Base-by-base conservation (phyloP, 768 basidiomycete species). In the Pluteus cervinus region DNA sequence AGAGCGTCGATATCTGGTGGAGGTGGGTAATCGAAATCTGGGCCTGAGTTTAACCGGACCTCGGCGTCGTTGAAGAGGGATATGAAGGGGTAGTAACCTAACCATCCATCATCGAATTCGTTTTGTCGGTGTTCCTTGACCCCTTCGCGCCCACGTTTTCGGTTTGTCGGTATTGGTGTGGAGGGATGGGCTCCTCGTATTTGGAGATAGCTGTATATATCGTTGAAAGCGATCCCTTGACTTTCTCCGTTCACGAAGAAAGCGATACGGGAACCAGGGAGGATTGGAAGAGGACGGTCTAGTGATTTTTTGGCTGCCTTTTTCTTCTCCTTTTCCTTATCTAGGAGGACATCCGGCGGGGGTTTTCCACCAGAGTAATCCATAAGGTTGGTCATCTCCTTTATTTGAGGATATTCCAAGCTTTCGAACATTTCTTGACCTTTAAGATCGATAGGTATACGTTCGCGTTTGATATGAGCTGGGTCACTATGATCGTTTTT, bases 371-470 rank as follows among this genome's bases (percentile, higher is more conserved):
- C 72, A 30, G 76, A 72, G 53, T 75, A 79, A 46, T 92, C 89
- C 72, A 93, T 79, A 44, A 98, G 76, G 24, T 81, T 68, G 9
- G 74, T 67, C 96, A 98, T 98, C 63, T 99, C 96, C 57, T 93
- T 96, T 20, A 73, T 78, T 41, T 81, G 78, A 7, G 79, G 61
- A 56, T 96, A 97, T 57, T 98, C 94, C 43, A 88, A 67, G 42
- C 81, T 81, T 64, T 99, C 96, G 57, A 97, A 97, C 56, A 93
- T 92, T 45, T 90, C 86, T 60, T 94, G 92, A n/a, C 88, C 88
- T 61, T 94, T 96, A 62, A 90, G 87, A 42, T 87, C 86, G 54
- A 99, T 93, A 3, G 93, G 79, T 43, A 94, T 86, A 39, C 96
- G 86, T 53, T 91, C 87, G 38, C 96, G 79, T 46, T 81, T 78